Evolutionary conservation across 305 asterid species (phyloP).

Genomic region (Fraxinus latifolia): DNA sequence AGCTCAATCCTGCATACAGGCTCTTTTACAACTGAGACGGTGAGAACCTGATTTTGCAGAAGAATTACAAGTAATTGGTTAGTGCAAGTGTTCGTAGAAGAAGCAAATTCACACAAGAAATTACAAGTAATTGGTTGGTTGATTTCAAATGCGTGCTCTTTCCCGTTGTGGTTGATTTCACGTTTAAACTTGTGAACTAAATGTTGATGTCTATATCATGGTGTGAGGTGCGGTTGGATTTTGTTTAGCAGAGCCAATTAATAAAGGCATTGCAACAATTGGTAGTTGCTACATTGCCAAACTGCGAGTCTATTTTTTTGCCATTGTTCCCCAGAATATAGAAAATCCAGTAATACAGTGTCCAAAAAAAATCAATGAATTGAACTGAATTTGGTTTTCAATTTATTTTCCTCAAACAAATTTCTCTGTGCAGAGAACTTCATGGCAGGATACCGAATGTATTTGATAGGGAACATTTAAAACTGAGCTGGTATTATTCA

Average conservation of each 20-base stretch:
- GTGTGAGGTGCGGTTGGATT: conserved; percentile 72
- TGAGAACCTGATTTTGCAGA: too few species aligned
- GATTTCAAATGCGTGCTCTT: conserved; percentile 4
- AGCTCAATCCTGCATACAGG: too few species aligned
- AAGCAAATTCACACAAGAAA: too few species aligned
- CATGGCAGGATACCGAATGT: conserved; percentile 55
- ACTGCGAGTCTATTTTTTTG: conserved; percentile 18
- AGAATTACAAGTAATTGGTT: too few species aligned
- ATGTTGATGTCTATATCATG: conserved; percentile 14
- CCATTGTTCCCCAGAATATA: conserved; percentile 9
- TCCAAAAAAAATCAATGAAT: background rate
- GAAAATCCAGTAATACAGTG: background rate
- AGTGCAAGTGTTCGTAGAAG: too few species aligned
- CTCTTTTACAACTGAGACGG: too few species aligned
- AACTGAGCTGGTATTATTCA: conserved; percentile 65
- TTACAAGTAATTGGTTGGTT: too few species aligned
- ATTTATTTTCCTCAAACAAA: conserved; percentile 19
- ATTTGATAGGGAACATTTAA: conserved; percentile 64
- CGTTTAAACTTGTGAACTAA: conserved; percentile 12
- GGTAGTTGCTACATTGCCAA: conserved; percentile 24
- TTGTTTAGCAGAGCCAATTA: conserved; percentile 54
- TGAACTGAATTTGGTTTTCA: background rate
- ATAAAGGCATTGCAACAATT: conserved; percentile 36
- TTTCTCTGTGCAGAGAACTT: conserved; percentile 60
- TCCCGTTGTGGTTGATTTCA: conserved; percentile 10